Base-by-base conservation (phyloP, 1,284 basidiomycete species). In the Tilletia indica region DNA sequence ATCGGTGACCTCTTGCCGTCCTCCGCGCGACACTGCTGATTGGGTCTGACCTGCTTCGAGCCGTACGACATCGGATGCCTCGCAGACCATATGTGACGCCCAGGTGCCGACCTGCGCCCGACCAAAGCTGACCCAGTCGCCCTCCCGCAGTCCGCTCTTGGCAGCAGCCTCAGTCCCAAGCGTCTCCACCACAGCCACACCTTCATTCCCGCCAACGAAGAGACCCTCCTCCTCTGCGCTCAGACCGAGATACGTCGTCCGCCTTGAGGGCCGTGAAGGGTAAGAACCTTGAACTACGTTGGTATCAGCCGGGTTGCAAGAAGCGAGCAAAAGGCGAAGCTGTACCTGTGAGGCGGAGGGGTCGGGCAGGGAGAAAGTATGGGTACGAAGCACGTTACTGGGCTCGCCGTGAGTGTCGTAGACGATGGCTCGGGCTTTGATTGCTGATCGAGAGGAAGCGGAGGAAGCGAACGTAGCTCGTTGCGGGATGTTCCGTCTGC, bases 281-380 rank as follows among this genome's bases (percentile, higher is more conserved):
- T 93, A 93, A 19, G 91, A 88, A 11, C 93, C 93, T 83, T 93
- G 90, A 56, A 93, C 87, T 61, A 92, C 91, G 75, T 93, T 93
- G 42, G 84, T 84, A 76, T 93, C 92, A 9, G 91, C 89, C 1
- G 92, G 92, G 80, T 93, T 36, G 36, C 36, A 31, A 19, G 58
- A 51, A 47, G 31, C 63, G 34, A 54, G 51, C 31, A 51, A 31
- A 21, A 71, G 36, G 9, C 68, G 34, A 6, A 72, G 34, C 31
- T 56, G 48, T 8, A 71, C 54, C 48, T 72, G 70, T 8, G 64
- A 31, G n/a, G 39, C 14, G 36, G 56, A 71, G 8, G 68, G 71
- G 31, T 42, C 34, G 14, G 56, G 42, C 16, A 71, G 19, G 21
- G 4, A 16, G 64, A 64, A 72, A 8, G 21, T n/a, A 25, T 70